Evolutionary conservation across 352 stramenopile species (phyloP), one percentile per base, ranked within the genome.

Genomic region (Phytophthora cryptogea): DNA sequence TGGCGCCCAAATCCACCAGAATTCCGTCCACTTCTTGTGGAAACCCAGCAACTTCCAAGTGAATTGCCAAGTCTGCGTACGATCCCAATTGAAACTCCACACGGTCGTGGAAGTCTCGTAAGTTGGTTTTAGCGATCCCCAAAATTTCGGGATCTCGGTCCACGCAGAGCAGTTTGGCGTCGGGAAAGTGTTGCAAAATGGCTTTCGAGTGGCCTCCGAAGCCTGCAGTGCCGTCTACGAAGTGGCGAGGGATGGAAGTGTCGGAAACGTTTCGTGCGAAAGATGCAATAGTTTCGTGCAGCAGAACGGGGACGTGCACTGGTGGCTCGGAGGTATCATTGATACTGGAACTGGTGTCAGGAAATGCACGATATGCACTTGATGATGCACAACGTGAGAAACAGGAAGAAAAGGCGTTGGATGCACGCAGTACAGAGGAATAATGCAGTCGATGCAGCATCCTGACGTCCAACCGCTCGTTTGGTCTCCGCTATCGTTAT

Each of bases 71-170:
- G 16, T 90, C 70, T 17, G 67, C 70, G 65, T 89, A 94, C 32
- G 85, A 92, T 27, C 85, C 80, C 27, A 58, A 54, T 16, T 64
- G 60, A 54, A 91, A 94, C 43, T 48, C 54, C 42, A 92, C 80
- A 32, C 83, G 85, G 13, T 35, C 46, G 16, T 60, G 60, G 27
- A 88, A 90, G 2, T 68, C 63, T 4, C 55, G 47, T 40, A 92
- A 70, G 30, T 81, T 83, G n/a, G 57, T 32, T 59, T 58, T 63
- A n/a, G 78, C 80, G 46, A 87, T 75, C 6, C 67, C 68, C 31
- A 91, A 69, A 17, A 94, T 67, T 54, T 93, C 78, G 0, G 85
- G 80, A 64, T 94, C 85, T 46, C 85, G 80, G 52, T 94, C 85
- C 30, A 94, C 76, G 69, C 85, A 94, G 26, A 94, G 85, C 70